A percentile compares a stretch with the other conserved stretches of the same genome.
Evolutionary conservation across 805 yeast genomes (phyloP).

Genomic region (Candida dajiaensis): DNA sequence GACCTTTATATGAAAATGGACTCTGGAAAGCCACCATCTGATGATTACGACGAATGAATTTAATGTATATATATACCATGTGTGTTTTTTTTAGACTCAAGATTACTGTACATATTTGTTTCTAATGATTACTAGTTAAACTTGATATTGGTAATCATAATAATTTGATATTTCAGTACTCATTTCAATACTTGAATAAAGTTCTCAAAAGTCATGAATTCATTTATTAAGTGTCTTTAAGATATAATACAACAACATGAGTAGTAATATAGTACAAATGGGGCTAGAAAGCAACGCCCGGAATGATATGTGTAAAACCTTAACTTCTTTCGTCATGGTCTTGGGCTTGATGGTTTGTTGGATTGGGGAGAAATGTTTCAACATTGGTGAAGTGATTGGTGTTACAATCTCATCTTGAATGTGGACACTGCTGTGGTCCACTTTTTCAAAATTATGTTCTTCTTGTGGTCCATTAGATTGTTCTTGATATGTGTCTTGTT

Average conservation of each 20-base stretch:
- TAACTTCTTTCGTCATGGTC: background rate
- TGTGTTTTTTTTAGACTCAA: too few relatives aligned
- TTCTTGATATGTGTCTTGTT: too few relatives aligned
- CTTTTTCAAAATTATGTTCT: background rate
- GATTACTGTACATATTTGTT: background rate
- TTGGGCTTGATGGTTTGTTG: background rate
- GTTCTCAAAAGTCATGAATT: background rate
- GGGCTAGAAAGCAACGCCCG: background rate
- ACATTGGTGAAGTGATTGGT: background rate
- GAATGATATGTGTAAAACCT: background rate
- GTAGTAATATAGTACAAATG: background rate
- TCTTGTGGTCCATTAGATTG: background rate
- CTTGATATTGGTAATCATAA: too few relatives aligned
- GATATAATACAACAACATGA: background rate
- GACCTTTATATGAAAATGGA: conserved; percentile 85
- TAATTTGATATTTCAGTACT: too few relatives aligned
- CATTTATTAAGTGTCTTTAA: background rate
- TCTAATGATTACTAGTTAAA: too few relatives aligned
- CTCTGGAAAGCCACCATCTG: conserved; percentile 72
- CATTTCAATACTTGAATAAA: too few relatives aligned
- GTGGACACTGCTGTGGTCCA: conserved; percentile 4
- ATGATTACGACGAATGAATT: conserved; percentile 71
- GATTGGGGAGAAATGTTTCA: background rate
- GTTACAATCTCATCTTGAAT: background rate
- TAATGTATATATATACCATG: background rate